These are phyloP conservation scores for Candida sonorensis DNA, from an alignment of 805 yeast species.

Conservation along the genomic window DNA sequence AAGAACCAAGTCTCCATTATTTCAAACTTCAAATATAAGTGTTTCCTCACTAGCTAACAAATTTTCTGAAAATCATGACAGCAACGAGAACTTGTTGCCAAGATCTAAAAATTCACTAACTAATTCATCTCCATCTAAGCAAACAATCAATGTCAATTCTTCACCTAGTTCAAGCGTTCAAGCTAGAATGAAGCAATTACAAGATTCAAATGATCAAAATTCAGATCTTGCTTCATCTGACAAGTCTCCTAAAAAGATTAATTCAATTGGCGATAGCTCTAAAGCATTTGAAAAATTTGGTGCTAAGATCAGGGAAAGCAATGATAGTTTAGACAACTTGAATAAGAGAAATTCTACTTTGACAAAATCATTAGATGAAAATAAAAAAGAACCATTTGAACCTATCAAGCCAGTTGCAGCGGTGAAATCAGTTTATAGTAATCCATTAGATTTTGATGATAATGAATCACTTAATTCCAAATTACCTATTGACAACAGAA, in stretches of 20 bases:
- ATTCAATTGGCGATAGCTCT: constrained; percentile 3
- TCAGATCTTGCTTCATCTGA: constrained; percentile 7
- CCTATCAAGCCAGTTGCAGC: not conserved
- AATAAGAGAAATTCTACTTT: not conserved
- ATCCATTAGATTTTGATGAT: constrained; percentile 3
- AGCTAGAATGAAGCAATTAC: constrained; percentile 22
- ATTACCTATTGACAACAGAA: not conserved
- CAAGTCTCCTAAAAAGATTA: constrained; percentile 4
- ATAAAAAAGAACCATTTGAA: too few relatives aligned
- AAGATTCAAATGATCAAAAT: constrained; percentile 11
- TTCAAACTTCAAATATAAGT: constrained; percentile 10
- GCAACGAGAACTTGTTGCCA: constrained; percentile 13
- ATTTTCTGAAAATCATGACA: constrained; percentile 10
- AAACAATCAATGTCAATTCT: too few relatives aligned
- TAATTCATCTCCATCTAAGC: constrained; percentile 5
- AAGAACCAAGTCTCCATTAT: not conserved
- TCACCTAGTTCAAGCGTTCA: constrained; percentile 15
- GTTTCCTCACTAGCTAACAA: constrained; percentile 26
- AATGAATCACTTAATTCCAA: not conserved
- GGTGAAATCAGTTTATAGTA: constrained; percentile 1
- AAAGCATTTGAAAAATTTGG: constrained; percentile 27
- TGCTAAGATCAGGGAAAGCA: constrained; percentile 16
- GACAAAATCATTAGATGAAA: constrained; percentile 1
- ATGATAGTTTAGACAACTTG: not conserved
- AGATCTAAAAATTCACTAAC: too few relatives aligned